Conservation (phyloP, 768 basidiomycete species). For the Collybia mongolica region DNA sequence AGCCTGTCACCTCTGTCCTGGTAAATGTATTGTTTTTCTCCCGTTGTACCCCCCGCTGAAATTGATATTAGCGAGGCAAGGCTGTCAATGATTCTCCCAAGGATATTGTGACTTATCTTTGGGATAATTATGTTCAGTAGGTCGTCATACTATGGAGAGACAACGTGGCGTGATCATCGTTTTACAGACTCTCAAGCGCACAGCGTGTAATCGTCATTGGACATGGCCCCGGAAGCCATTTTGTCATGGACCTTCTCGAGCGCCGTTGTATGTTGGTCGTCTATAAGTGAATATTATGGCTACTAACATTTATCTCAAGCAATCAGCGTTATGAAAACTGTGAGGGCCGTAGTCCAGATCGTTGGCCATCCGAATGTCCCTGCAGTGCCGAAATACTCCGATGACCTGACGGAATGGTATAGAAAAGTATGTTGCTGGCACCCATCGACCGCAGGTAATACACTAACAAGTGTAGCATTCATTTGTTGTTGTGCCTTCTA, state of each 20-base stretch:
- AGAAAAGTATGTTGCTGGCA: slow-evolving; percentile 44
- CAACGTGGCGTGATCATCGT: slow-evolving; percentile 2
- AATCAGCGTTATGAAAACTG: slow-evolving; percentile 54
- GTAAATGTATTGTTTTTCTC: slow-evolving; percentile 22
- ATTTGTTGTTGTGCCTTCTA: slow-evolving; percentile 63
- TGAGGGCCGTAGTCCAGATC: slow-evolving; percentile 77
- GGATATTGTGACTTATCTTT: slow-evolving; percentile 78
- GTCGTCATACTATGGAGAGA: slow-evolving; percentile 20
- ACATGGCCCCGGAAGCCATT: slow-evolving; percentile 80
- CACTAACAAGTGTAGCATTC: slow-evolving; percentile 55
- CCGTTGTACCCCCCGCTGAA: not conserved
- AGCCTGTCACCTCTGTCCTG: slow-evolving; percentile 38
- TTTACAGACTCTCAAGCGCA: slow-evolving; percentile 65
- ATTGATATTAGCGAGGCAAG: slow-evolving; percentile 34
- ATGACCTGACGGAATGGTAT: slow-evolving; percentile 72
- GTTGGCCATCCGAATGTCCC: slow-evolving; percentile 64
- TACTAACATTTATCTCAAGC: slow-evolving; percentile 23
- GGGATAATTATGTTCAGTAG: slow-evolving; percentile 96
- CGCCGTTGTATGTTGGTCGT: slow-evolving; percentile 52
- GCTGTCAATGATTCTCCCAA: slow-evolving; percentile 42
- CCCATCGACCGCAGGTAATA: not conserved
- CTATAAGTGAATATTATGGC: not conserved
- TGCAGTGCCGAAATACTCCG: slow-evolving; percentile 49
- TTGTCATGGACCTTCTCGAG: slow-evolving; percentile 73
- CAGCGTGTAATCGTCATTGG: slow-evolving; percentile 79